Percentiles rank a stretch among this genome's conserved stretches.
Evolutionary conservation across 768 basidiomycete species (phyloP).

Genomic region (Lyophyllum decastes): DNA sequence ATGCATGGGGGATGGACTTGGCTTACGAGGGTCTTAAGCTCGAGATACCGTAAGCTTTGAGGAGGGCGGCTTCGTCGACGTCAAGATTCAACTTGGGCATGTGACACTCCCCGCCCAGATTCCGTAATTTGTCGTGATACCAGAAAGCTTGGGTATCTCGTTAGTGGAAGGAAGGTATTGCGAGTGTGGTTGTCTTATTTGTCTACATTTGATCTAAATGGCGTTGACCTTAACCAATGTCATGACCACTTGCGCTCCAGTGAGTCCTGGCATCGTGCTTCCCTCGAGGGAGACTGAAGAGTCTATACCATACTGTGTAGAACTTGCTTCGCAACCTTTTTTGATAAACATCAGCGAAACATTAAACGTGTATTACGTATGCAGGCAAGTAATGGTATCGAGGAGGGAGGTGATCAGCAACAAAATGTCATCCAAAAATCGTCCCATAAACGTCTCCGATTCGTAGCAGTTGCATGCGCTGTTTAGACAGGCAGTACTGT

Average conservation of each 20-base stretch:
- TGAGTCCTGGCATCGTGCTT: no score
- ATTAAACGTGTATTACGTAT: not conserved
- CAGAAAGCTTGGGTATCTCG: not conserved
- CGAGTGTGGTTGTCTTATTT: not conserved
- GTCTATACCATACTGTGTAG: no score
- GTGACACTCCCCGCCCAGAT: not conserved
- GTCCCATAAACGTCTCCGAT: not conserved
- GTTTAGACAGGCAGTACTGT: conserved; percentile 69
- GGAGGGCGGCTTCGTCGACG: conserved; percentile 77
- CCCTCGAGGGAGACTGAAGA: no score
- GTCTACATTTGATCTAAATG: not conserved
- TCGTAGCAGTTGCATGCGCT: not conserved
- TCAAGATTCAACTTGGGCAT: conserved; percentile 71
- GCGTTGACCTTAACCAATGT: not conserved
- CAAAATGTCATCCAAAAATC: not conserved
- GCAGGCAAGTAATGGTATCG: not conserved
- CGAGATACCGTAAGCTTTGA: conserved; percentile 87
- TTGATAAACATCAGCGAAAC: no score
- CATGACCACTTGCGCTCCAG: no score
- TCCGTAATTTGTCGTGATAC: not conserved
- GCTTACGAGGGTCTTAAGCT: conserved; percentile 73
- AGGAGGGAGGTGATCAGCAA: not conserved
- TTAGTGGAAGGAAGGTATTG: not conserved
- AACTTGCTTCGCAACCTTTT: no score
- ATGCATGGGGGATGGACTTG: not conserved